These are phyloP conservation scores for Zizania palustris DNA, from an alignment of 202 grass and related monocot species.

Conservation along the genomic window DNA sequence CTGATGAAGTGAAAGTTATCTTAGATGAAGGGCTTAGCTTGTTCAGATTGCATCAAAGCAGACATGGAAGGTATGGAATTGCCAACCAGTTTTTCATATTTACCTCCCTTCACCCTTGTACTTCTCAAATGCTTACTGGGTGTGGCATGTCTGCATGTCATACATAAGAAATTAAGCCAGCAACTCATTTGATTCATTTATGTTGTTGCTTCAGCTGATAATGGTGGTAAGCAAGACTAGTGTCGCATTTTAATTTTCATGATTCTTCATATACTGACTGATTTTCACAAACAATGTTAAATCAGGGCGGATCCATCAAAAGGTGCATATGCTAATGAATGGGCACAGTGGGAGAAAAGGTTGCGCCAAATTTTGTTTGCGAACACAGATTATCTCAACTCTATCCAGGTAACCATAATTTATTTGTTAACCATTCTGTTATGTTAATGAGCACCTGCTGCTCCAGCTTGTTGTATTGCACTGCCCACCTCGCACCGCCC, in stretches of 20 bases:
- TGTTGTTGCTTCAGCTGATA: slow-evolving; percentile 9
- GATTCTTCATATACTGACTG: slow-evolving; percentile 29
- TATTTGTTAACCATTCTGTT: slow-evolving; percentile 1
- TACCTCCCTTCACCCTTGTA: background rate
- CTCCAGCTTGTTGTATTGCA: too few relatives aligned
- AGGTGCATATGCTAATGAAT: slow-evolving; percentile 90
- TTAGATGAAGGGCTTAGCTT: slow-evolving; percentile 85
- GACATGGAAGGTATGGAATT: slow-evolving; percentile 87
- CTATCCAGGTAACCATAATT: slow-evolving; percentile 73
- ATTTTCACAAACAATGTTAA: slow-evolving; percentile 45
- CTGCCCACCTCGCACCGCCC: too few relatives aligned
- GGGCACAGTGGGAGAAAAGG: slow-evolving; percentile 84
- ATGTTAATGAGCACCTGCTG: too few relatives aligned
- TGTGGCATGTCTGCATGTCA: too few relatives aligned
- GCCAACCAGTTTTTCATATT: background rate
- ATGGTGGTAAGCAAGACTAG: slow-evolving; percentile 5
- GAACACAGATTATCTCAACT: slow-evolving; percentile 72
- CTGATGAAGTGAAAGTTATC: slow-evolving; percentile 67
- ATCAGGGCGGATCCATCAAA: slow-evolving; percentile 83
- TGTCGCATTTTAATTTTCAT: slow-evolving; percentile 9
- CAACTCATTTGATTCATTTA: background rate
- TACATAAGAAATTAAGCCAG: too few relatives aligned
- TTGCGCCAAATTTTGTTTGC: slow-evolving; percentile 58
- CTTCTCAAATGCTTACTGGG: background rate
- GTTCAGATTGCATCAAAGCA: slow-evolving; percentile 84